A percentile compares a stretch with the other conserved stretches of the same genome.
These are phyloP conservation scores for Lachnellula suecica DNA, from an alignment of 2,329 filamentous ascomycete genomes.

Conservation along the genomic window DNA sequence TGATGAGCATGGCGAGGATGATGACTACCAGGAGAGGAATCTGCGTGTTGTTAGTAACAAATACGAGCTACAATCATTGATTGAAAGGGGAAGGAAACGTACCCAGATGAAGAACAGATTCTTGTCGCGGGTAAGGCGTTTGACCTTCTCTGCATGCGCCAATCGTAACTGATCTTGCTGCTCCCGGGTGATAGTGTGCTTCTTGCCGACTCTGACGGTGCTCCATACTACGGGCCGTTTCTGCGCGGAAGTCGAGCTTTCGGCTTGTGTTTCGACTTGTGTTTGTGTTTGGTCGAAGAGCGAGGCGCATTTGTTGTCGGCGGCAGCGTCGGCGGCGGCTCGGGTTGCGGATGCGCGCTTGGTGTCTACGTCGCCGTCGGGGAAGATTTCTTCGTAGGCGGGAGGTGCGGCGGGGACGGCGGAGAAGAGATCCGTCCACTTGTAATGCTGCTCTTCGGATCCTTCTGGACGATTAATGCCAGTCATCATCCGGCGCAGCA, in stretches of 20 bases:
- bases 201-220: slow-evolving; percentile 60
- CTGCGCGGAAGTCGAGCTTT: slow-evolving; percentile 40
- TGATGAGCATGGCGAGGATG: slow-evolving; percentile 50
- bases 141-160: slow-evolving; percentile 61
- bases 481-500: slow-evolving; percentile 75
- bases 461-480: slow-evolving; percentile 41
- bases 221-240: slow-evolving; percentile 30
- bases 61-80: background rate
- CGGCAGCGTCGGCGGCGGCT: slow-evolving; percentile 57
- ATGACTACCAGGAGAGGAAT: slow-evolving; percentile 51
- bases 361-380: slow-evolving; percentile 48
- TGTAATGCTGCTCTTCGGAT: slow-evolving; percentile 48
- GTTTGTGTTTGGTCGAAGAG: slow-evolving; percentile 47
- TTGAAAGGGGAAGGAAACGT: slow-evolving; percentile 27
- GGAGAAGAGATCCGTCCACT: slow-evolving; percentile 69
- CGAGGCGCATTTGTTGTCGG: slow-evolving; percentile 55
- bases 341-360: slow-evolving; percentile 59
- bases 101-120: slow-evolving; percentile 72
- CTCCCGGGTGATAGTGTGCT: slow-evolving; percentile 63
- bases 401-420: slow-evolving; percentile 59
- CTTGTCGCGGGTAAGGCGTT: slow-evolving; percentile 61
- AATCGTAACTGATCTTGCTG: slow-evolving; percentile 63
- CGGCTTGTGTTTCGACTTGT: slow-evolving; percentile 19
- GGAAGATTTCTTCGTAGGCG: slow-evolving; percentile 78
- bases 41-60: slow-evolving; percentile 33